Evolutionary conservation across 768 basidiomycete species (phyloP).

Genomic region (Amanita fuliginea): DNA sequence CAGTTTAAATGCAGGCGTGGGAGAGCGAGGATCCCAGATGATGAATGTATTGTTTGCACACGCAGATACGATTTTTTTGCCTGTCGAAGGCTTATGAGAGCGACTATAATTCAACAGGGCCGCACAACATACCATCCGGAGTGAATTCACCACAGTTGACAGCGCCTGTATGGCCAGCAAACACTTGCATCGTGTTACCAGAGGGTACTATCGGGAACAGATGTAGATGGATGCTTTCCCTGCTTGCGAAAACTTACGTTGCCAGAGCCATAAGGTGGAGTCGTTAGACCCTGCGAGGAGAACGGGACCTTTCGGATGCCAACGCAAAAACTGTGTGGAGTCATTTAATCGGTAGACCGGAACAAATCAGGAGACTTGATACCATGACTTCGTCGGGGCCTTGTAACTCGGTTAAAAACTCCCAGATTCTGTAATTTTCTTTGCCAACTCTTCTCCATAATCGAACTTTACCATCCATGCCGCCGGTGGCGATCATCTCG

Average conservation of each 20-base stretch:
- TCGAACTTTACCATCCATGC: constrained; percentile 94
- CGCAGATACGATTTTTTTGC: constrained; percentile 84
- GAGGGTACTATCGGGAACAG: constrained; percentile 61
- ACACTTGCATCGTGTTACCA: constrained; percentile 92
- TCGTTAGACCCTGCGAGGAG: constrained; percentile 91
- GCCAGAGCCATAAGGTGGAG: constrained; percentile 94
- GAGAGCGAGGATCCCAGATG: constrained; percentile 83
- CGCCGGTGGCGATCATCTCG: constrained; percentile 88
- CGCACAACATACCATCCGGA: constrained; percentile 54
- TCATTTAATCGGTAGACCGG: constrained; percentile 4
- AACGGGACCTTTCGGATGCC: constrained; percentile 92
- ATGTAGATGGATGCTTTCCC: neutral
- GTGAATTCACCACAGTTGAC: constrained; percentile 87
- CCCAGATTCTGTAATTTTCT: constrained; percentile 74
- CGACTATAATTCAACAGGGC: neutral
- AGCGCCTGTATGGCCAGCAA: constrained; percentile 79
- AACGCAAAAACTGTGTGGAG: constrained; percentile 73
- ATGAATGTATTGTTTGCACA: constrained; percentile 75
- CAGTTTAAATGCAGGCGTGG: constrained; percentile 76
- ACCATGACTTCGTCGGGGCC: constrained; percentile 96
- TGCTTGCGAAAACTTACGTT: constrained; percentile 45
- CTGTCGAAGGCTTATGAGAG: constrained; percentile 22
- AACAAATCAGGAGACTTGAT: constrained; percentile 15
- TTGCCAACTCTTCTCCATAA: constrained; percentile 83
- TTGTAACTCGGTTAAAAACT: constrained; percentile 86